Evolutionary conservation across 768 basidiomycete genomes (phyloP).

Genomic region (Pisolithus albus): DNA sequence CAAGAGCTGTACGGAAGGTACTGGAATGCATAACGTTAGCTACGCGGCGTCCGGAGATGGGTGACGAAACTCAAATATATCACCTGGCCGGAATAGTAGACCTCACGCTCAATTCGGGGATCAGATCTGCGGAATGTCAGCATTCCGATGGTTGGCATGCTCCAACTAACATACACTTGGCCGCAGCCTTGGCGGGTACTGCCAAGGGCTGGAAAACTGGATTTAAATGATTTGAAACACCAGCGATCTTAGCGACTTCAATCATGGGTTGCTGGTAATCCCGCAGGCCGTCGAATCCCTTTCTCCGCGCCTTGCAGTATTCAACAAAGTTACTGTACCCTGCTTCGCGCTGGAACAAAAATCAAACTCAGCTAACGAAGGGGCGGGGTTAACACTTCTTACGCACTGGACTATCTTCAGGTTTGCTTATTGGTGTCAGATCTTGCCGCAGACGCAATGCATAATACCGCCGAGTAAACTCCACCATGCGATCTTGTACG

Average conservation of each 20-base stretch:
- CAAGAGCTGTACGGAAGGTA: conserved; percentile 57
- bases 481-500: conserved; percentile 70
- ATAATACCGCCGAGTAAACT: conserved; percentile 67
- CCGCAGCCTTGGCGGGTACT: conserved; percentile 33
- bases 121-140: conserved; percentile 50
- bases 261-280: conserved; percentile 66
- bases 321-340: conserved; percentile 57
- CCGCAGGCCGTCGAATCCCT: conserved; percentile 54
- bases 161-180: conserved; percentile 44
- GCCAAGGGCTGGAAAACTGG: conserved; percentile 40
- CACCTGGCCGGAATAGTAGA: conserved; percentile 71
- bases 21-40: conserved; percentile 33
- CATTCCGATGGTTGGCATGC: conserved; percentile 19
- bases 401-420: conserved; percentile 57
- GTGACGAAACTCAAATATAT: conserved; percentile 17
- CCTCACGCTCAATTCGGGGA: conserved; percentile 75
- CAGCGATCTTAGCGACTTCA: conserved; percentile 51
- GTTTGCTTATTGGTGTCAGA: conserved; percentile 67
- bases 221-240: conserved; percentile 51
- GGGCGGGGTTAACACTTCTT: neutral
- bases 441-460: conserved; percentile 53
- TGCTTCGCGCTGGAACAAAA: conserved; percentile 46
- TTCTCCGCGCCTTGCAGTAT: conserved; percentile 56
- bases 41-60: conserved; percentile 11
- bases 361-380: conserved; percentile 1